Base-by-base conservation (phyloP, 1,139 yeast species). In the Debaryomyces coudertii region DNA sequence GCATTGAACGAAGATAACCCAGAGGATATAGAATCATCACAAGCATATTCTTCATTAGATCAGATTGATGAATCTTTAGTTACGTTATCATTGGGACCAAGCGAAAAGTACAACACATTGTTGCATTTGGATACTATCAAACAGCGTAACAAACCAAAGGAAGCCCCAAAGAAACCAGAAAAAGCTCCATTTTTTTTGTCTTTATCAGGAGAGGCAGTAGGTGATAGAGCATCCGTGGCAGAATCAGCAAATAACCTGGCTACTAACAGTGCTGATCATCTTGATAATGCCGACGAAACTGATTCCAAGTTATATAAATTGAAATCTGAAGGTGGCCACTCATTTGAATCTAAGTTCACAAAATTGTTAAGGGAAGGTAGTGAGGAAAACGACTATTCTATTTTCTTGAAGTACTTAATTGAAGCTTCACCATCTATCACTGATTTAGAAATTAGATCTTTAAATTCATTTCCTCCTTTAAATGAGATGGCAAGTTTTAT, bases 91-190 rank as follows among this genome's bases (percentile, higher is more conserved):
- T 58, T 80, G 35, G 86, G 87, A 4, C 89, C 98, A 15, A 80
- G 93, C 57, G 78, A 80, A 46, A 90, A 89, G 62, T 87, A 87
- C 71, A 82, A 79, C 52, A 90, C 96, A 2, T 69, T 95, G 44
- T 68, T 89, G 39, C 86, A 93, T 61, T 69, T 95, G 56, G 98
- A 95, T 56, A 80, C 84, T 5, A 92, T 95, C 55, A 89, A 83
- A 58, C 82, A 80, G 62, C 80, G 98, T 57, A 90, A 90, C 61
- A 93, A 89, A 65, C 97, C 99, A 7, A 84, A 74, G 49, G 97
- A 90, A 60, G 87, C 95, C 0, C 89, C 95, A 22, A 88, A 88
- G 71, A 90, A 85, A 54, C 92, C 97, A 2, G 87, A 86, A 54
- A 79, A 82, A 51, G 82, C 90, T 0, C 98, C 99, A 7, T 95